Conservation (phyloP, 1,139 yeast species). For the Hansenula lynferdii region DNA sequence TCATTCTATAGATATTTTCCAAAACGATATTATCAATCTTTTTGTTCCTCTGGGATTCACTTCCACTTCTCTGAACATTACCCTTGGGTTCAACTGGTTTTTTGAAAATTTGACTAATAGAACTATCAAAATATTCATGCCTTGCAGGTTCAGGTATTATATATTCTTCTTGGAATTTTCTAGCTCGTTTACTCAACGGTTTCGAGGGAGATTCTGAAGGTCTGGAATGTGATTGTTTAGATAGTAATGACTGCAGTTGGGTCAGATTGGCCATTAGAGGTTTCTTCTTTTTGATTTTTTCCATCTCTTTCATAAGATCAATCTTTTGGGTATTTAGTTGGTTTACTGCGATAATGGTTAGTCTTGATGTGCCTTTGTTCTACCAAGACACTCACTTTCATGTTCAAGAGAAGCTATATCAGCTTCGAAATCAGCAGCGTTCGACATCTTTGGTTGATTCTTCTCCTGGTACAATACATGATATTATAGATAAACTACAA, state of each 20-base stretch:
- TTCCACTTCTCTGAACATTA: too few relatives aligned
- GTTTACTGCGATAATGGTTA: constrained; percentile 9
- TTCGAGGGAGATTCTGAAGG: background rate
- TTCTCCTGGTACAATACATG: too few relatives aligned
- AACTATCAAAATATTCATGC: constrained; percentile 30
- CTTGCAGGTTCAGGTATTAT: constrained; percentile 22
- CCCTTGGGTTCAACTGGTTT: too few relatives aligned
- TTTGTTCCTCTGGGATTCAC: constrained; percentile 6
- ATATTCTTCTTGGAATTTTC: constrained; percentile 12
- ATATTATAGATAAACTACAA: too few relatives aligned
- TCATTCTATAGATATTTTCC: constrained; percentile 37
- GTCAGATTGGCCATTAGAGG: constrained; percentile 10
- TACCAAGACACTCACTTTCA: constrained; percentile 22
- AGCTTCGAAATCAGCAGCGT: constrained; percentile 9
- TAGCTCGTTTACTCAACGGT: constrained; percentile 4
- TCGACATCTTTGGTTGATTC: constrained; percentile 4
- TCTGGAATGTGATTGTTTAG: background rate
- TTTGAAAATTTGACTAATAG: constrained; percentile 24
- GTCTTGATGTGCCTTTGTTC: too few relatives aligned
- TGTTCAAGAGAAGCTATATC: constrained; percentile 19
- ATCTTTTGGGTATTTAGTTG: constrained; percentile 16
- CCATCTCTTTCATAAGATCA: constrained; percentile 21
- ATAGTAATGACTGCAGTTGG: constrained; percentile 9
- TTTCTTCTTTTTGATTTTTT: constrained; percentile 14
- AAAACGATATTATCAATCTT: constrained; percentile 22